Evolutionary conservation across 1,139 yeast genomes (phyloP), one percentile per base, ranked within the genome.

Genomic region (Yamadazyma buinensis): DNA sequence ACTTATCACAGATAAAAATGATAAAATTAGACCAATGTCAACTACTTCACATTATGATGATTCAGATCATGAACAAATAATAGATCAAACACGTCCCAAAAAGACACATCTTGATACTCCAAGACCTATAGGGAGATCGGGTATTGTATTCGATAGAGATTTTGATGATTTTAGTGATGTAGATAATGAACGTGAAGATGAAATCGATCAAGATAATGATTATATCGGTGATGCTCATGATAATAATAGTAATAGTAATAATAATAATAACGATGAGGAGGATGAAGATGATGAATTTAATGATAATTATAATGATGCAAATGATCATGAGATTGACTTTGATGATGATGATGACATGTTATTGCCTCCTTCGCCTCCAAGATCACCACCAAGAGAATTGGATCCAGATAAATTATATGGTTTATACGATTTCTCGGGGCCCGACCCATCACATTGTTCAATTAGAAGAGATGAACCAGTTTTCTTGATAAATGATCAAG

Each of bases 391-490:
- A 20, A 75, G 77, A 36, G 95, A 87, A 47, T 62, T 90, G 37
- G 92, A 86, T 52, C 95, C 95, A 6, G 84, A 75, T 38, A 83
- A 84, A 52, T 67, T 90, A 27, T 90, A 88, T 54, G 97, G 97
- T 1, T 63, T 90, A 25, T 86, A 84, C 50, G 88, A 90, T 36
- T 90, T 92, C 50, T 72, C 72, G 26, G 98, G 97, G 1, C 95
- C 96, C 4, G 97, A 90, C 51, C 94, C 95, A 9, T 88, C 95
- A 35, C 98, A 92, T 61, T 85, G 95, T 44, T 79, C 83, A 34
- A 72, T 92, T 7, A 57, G 67, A 19, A 77, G 87, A 48, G 94
- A 94, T 49, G 96, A 88, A 50, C 81, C 95, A 1, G 92, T 94
- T 42, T 67, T 76, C 31, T 64, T 92, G 23, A 62, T 92, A 24